These are phyloP conservation scores for Tetrastigma voinierianum DNA, from an alignment of 164 flowering plant species.

Conservation along the genomic window DNA sequence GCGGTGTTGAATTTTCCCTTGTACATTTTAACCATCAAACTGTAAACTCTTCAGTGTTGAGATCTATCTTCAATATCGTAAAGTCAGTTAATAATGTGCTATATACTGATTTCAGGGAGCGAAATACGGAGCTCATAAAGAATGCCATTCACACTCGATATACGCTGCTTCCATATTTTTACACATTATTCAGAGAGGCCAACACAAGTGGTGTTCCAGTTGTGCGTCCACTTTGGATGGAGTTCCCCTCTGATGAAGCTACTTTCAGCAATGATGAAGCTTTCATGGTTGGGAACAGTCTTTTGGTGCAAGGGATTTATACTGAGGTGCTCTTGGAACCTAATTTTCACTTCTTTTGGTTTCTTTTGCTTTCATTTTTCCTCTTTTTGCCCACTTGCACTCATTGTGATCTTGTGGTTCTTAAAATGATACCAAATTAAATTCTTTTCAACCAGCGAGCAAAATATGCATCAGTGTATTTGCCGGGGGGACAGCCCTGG, in stretches of 20 bases:
- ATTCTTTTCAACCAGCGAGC: constrained; percentile 44
- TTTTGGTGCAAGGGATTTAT: constrained; percentile 91
- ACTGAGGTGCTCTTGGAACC: constrained; percentile 50
- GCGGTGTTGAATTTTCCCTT: neutral
- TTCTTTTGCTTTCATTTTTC: neutral
- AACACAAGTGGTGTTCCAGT: constrained; percentile 82
- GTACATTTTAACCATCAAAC: neutral
- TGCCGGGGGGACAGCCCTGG: constrained; percentile 87
- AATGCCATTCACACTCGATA: constrained; percentile 87
- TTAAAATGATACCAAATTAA: neutral
- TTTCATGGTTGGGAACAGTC: constrained; percentile 90
- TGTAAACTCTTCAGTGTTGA: neutral
- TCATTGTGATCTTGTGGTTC: neutral
- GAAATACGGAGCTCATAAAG: constrained; percentile 74
- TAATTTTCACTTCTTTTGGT: neutral
- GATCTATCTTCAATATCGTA: neutral
- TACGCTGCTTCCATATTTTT: constrained; percentile 82
- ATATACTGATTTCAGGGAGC: constrained; percentile 52
- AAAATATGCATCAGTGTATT: constrained; percentile 77
- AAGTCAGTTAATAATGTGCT: neutral
- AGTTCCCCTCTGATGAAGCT: constrained; percentile 86
- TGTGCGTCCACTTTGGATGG: constrained; percentile 99
- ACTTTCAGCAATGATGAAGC: constrained; percentile 92
- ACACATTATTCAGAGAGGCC: constrained; percentile 91
- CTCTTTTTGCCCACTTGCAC: neutral